phyloP scores from a whole-genome alignment of 257 asterid genomes.

The Nicotiana attenuata region DNA sequence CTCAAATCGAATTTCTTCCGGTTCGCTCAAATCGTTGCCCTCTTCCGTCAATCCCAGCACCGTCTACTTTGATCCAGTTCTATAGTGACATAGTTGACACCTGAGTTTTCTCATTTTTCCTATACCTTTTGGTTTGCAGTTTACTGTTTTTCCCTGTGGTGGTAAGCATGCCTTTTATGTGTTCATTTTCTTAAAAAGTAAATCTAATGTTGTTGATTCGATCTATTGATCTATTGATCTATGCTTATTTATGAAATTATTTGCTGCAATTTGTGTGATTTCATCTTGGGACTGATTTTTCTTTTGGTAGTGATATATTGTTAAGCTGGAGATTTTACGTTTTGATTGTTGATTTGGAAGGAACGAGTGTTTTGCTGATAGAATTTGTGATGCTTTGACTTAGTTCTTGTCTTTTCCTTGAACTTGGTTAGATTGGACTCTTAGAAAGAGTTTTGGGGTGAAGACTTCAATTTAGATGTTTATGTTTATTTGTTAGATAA shows the following conservation, averaged over 20 bases:
- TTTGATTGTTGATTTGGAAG: not conserved
- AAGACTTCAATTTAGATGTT: not conserved
- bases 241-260: not conserved
- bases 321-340: not conserved
- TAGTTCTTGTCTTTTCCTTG: not conserved
- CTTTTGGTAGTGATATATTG: not conserved
- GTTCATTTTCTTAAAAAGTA: not conserved
- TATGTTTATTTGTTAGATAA: not conserved
- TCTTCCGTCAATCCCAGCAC: too few relatives aligned
- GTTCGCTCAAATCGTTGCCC: too few relatives aligned
- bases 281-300: not conserved
- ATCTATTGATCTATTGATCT: constrained; percentile 16
- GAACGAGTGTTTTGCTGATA: not conserved
- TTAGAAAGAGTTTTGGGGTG: not conserved
- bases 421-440: not conserved
- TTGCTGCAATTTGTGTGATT: not conserved
- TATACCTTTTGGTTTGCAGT: constrained; percentile 42
- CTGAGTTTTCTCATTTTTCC: not conserved
- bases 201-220: not conserved
- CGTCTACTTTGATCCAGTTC: not conserved
- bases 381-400: not conserved
- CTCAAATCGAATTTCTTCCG: too few relatives aligned
- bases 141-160: constrained; percentile 88
- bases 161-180: constrained; percentile 43
- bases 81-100: not conserved